Percentiles rank a stretch among this genome's conserved stretches.
Conservation (phyloP, 441 rosid species). For the Capsella rubella region DNA sequence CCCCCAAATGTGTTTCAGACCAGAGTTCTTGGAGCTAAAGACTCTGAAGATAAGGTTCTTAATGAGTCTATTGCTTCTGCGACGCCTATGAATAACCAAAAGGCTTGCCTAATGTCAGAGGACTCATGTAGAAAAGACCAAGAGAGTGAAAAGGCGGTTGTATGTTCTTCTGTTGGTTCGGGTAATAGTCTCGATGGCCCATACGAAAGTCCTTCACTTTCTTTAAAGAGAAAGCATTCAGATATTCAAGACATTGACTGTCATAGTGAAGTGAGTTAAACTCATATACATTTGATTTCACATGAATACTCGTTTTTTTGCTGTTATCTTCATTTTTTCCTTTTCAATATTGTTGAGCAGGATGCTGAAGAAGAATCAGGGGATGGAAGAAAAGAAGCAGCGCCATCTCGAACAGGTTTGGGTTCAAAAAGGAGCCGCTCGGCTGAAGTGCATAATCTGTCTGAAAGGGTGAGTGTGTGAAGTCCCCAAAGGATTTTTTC, state of each 20-base stretch:
- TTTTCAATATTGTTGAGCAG: conserved; percentile 46
- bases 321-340: background rate
- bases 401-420: conserved; percentile 49
- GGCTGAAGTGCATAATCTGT: conserved; percentile 93
- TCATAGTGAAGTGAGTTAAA: conserved; percentile 71
- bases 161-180: conserved; percentile 77
- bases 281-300: conserved; percentile 1
- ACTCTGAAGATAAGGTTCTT: conserved; percentile 46
- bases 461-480: conserved; percentile 77
- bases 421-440: conserved; percentile 87
- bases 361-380: conserved; percentile 78
- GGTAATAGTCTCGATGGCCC: conserved; percentile 67
- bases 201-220: conserved; percentile 60
- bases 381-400: conserved; percentile 54
- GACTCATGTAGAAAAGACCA: conserved; percentile 51
- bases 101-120: conserved; percentile 48
- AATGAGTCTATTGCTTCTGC: conserved; percentile 48
- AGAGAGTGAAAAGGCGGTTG: conserved; percentile 63
- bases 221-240: conserved; percentile 65
- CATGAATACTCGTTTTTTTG: background rate
- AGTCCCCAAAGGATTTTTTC: conserved; percentile 2
- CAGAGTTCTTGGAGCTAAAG: conserved; percentile 51
- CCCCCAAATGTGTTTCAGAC: conserved; percentile 47
- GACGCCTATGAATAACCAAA: conserved; percentile 47
- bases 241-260: conserved; percentile 65